Evolutionary conservation across 2,329 filamentous ascomycete species (phyloP).

Genomic region (Paecilomyces dactylethromorphus): DNA sequence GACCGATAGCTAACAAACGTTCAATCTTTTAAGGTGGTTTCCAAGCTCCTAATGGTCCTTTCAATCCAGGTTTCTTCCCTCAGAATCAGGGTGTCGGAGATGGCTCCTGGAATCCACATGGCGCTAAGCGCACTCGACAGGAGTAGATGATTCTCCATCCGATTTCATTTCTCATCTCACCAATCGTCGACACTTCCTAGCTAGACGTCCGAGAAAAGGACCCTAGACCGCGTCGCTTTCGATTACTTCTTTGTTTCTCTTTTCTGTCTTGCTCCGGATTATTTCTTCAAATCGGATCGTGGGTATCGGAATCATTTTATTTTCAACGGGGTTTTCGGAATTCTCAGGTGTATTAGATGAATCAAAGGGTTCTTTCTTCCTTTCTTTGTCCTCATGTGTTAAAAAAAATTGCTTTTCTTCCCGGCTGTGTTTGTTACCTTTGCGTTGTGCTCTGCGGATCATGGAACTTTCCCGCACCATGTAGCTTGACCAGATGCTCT

Average conservation of each 20-base stretch:
- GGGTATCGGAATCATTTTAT: background rate
- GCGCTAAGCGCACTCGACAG: conserved; percentile 70
- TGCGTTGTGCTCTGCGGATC: background rate
- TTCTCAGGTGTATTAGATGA: conserved; percentile 22
- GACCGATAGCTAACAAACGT: conserved; percentile 15
- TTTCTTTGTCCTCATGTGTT: background rate
- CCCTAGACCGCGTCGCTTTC: conserved; percentile 7
- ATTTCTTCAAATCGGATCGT: background rate
- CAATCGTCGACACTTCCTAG: conserved; percentile 1
- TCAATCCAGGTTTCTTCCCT: conserved; percentile 68
- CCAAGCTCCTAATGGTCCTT: conserved; percentile 62
- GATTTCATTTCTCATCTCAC: conserved; percentile 2
- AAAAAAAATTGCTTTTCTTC: background rate
- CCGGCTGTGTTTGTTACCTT: background rate
- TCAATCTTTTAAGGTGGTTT: conserved; percentile 49
- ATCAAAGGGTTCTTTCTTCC: conserved; percentile 9
- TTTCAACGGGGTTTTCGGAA: conserved; percentile 6
- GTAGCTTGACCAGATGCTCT: background rate
- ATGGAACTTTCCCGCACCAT: background rate
- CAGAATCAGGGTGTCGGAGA: conserved; percentile 44
- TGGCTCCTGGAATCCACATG: conserved; percentile 73
- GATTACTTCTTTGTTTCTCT: conserved; percentile 9
- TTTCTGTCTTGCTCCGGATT: background rate
- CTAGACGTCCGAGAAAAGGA: background rate
- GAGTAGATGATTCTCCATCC: conserved; percentile 43